These are phyloP conservation scores for Fonsecaea pugnacius DNA, from an alignment of 2,329 filamentous ascomycete species.

Conservation along the genomic window DNA sequence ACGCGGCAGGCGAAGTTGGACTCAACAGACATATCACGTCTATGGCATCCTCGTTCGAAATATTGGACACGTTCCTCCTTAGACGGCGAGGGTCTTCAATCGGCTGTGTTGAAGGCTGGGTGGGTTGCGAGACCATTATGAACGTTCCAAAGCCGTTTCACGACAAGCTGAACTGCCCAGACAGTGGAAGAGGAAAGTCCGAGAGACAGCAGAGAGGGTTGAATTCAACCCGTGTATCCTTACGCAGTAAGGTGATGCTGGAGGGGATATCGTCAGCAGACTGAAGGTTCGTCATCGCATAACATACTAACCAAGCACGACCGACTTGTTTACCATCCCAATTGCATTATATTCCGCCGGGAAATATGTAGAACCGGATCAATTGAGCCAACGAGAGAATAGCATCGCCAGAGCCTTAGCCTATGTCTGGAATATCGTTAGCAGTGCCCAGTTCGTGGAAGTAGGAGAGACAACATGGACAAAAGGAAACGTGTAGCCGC, in stretches of 20 bases:
- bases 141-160: slow-evolving; percentile 11
- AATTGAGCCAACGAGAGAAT: slow-evolving; percentile 1
- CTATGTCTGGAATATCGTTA: slow-evolving; percentile 15
- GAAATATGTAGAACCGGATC: slow-evolving; percentile 7
- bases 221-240: not conserved
- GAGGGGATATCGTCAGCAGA: not conserved
- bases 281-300: not conserved
- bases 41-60: slow-evolving; percentile 79
- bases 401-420: slow-evolving; percentile 12
- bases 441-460: slow-evolving; percentile 17
- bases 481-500: not conserved
- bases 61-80: slow-evolving; percentile 79
- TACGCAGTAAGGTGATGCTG: not conserved
- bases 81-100: slow-evolving; percentile 78
- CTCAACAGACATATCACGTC: slow-evolving; percentile 90
- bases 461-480: not conserved
- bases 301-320: slow-evolving; percentile 18
- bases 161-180: not conserved
- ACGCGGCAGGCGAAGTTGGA: slow-evolving; percentile 74
- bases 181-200: not conserved
- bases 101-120: slow-evolving; percentile 73
- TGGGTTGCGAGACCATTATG: slow-evolving; percentile 45
- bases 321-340: slow-evolving; percentile 13
- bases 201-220: not conserved
- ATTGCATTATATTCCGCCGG: slow-evolving; percentile 22